These are phyloP conservation scores for Candida sojae DNA, from an alignment of 1,139 yeast species.

Conservation along the genomic window DNA sequence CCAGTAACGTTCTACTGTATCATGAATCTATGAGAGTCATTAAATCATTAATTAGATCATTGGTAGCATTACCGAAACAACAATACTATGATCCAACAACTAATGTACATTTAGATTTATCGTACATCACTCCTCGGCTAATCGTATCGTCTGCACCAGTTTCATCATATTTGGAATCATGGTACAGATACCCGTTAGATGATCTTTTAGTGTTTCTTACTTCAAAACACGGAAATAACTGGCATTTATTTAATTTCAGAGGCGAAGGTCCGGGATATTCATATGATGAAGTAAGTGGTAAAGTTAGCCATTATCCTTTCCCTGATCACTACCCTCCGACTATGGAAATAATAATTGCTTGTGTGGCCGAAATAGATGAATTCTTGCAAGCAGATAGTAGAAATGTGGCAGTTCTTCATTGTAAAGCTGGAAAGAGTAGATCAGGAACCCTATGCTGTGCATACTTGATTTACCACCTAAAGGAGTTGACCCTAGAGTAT, in stretches of 20 bases:
- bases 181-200: slow-evolving; percentile 56
- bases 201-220: slow-evolving; percentile 56
- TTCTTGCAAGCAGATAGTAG: slow-evolving; percentile 31
- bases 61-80: slow-evolving; percentile 27
- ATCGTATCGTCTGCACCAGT: slow-evolving; percentile 80
- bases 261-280: slow-evolving; percentile 58
- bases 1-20: not conserved
- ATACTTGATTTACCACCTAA: slow-evolving; percentile 54
- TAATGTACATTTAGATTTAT: slow-evolving; percentile 52
- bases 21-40: slow-evolving; percentile 11
- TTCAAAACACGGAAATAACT: slow-evolving; percentile 49
- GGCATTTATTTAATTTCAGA: slow-evolving; percentile 78
- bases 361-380: slow-evolving; percentile 47
- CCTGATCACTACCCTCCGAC: slow-evolving; percentile 83
- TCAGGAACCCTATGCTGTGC: slow-evolving; percentile 80
- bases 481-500: slow-evolving; percentile 28
- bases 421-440: slow-evolving; percentile 91
- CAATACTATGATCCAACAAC: slow-evolving; percentile 18
- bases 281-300: slow-evolving; percentile 33
- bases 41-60: slow-evolving; percentile 17
- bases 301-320: slow-evolving; percentile 51
- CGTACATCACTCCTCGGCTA: slow-evolving; percentile 61
- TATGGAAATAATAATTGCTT: slow-evolving; percentile 45
- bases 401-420: slow-evolving; percentile 74
- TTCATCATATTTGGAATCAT: slow-evolving; percentile 36